A percentile compares a stretch with the other conserved stretches of the same genome.
phyloP scores from a whole-genome alignment of 1,139 yeast genomes.

The Pneumocystis oryctolagi region DNA sequence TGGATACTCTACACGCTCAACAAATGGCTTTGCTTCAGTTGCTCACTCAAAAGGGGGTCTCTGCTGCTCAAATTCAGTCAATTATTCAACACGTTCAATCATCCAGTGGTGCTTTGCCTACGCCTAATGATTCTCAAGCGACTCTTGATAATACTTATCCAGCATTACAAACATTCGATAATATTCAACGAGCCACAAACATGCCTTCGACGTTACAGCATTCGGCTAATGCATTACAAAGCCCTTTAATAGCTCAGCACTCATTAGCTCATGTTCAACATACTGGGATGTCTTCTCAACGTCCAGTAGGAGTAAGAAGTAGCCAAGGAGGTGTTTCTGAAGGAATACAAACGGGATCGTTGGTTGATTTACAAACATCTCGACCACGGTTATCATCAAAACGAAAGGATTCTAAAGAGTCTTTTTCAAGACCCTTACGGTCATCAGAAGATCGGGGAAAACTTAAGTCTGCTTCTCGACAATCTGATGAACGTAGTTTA shows the following conservation, averaged over 20 bases:
- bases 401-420: not conserved
- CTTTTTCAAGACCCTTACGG: not conserved
- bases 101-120: conserved; percentile 17
- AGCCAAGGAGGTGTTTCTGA: not conserved
- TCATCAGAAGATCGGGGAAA: not conserved
- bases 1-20: conserved; percentile 19
- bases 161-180: not conserved
- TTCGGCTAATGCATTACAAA: not conserved
- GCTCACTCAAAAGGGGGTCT: conserved; percentile 21
- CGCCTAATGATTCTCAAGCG: conserved; percentile 5
- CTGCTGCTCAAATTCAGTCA: conserved; percentile 13
- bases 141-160: not conserved
- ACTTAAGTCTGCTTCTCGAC: not conserved
- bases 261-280: not conserved
- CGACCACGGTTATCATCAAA: not conserved
- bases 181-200: not conserved
- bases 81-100: conserved; percentile 9
- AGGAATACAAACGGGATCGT: not conserved
- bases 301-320: not conserved
- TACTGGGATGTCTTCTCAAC: not conserved
- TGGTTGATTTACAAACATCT: not conserved
- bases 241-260: not conserved
- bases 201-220: not conserved
- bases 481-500: not conserved
- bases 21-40: conserved; percentile 34